Evolutionary conservation across 1,284 basidiomycete species (phyloP).

Genomic region (Naganishia sp.): DNA sequence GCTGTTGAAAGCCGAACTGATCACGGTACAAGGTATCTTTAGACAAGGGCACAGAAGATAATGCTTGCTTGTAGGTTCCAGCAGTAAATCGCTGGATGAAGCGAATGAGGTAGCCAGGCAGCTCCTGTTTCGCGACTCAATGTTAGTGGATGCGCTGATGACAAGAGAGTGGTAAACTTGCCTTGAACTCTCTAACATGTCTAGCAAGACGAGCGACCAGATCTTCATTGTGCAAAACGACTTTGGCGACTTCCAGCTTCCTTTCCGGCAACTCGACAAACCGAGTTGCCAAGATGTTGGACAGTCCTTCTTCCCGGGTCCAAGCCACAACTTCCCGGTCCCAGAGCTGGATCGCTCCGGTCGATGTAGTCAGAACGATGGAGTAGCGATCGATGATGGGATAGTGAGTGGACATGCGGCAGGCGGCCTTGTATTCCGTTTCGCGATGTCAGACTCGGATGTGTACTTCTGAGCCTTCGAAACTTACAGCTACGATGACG

Average conservation of each 20-base stretch:
- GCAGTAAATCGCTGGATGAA: conserved; percentile 73
- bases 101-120: conserved; percentile 68
- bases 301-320: conserved; percentile 79
- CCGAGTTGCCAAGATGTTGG: conserved; percentile 65
- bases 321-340: conserved; percentile 66
- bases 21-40: conserved; percentile 62
- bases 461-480: conserved; percentile 1
- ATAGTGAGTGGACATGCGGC: conserved; percentile 60
- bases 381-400: conserved; percentile 58
- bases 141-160: conserved; percentile 1
- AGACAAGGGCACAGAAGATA: conserved; percentile 51
- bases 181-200: conserved; percentile 67
- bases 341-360: conserved; percentile 78
- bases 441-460: too few species aligned
- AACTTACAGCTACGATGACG: conserved; percentile 66
- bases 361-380: conserved; percentile 68
- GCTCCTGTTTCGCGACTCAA: conserved; percentile 57
- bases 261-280: conserved; percentile 78
- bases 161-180: conserved; percentile 40
- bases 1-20: conserved; percentile 82
- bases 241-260: conserved; percentile 57
- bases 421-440: conserved; percentile 56
- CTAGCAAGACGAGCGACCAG: conserved; percentile 63
- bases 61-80: conserved; percentile 64
- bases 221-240: conserved; percentile 59